phyloP scores from a whole-genome alignment of 2,329 filamentous ascomycete genomes.

The Triangularia setosa region DNA sequence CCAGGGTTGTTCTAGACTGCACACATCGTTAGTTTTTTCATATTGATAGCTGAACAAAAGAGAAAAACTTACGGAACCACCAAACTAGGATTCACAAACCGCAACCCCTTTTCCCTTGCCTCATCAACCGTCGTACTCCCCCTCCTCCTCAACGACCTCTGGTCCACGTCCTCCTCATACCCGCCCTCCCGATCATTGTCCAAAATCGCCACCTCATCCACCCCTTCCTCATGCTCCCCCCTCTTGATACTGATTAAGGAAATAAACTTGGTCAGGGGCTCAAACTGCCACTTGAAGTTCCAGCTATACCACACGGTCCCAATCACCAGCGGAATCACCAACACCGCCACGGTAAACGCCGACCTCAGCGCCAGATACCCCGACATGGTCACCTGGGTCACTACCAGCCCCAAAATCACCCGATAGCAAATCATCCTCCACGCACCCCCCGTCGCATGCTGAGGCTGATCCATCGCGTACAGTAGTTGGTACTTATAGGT shows the following conservation, averaged over 20 bases:
- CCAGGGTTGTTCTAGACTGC: slow-evolving; percentile 66
- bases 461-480: slow-evolving; percentile 96
- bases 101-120: slow-evolving; percentile 62
- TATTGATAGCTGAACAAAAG: neutral
- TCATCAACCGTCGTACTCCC: slow-evolving; percentile 71
- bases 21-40: neutral
- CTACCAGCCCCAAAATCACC: slow-evolving; percentile 75
- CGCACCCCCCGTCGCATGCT: slow-evolving; percentile 86
- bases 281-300: slow-evolving; percentile 75
- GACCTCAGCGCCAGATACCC: slow-evolving; percentile 74
- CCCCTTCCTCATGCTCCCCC: slow-evolving; percentile 30
- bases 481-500: slow-evolving; percentile 96
- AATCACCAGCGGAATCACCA: slow-evolving; percentile 72
- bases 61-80: slow-evolving; percentile 55
- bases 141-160: slow-evolving; percentile 43
- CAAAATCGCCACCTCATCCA: slow-evolving; percentile 32
- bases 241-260: slow-evolving; percentile 79
- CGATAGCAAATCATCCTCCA: slow-evolving; percentile 98
- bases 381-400: slow-evolving; percentile 89
- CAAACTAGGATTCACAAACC: slow-evolving; percentile 75
- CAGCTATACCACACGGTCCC: slow-evolving; percentile 87
- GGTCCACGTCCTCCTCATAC: slow-evolving; percentile 33
- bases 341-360: slow-evolving; percentile 67
- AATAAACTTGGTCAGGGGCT: slow-evolving; percentile 88
- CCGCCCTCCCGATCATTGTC: slow-evolving; percentile 40